These are phyloP conservation scores for Diaporthe aspalathi DNA, from an alignment of 2,329 filamentous ascomycete genomes.

Conservation along the genomic window DNA sequence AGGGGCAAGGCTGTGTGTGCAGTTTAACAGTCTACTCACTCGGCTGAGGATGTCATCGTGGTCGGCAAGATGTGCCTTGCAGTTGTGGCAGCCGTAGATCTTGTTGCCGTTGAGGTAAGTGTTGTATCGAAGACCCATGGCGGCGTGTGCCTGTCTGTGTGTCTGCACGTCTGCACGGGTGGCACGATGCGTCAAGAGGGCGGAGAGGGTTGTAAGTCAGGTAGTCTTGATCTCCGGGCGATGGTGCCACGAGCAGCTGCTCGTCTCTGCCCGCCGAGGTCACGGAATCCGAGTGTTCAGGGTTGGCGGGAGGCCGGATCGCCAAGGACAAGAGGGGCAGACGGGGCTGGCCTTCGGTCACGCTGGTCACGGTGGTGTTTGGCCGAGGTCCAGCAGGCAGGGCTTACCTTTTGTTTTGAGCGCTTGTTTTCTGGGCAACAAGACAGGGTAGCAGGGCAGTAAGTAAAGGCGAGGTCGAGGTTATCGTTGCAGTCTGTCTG, in stretches of 20 bases:
- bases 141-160: too few species aligned
- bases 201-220: neutral
- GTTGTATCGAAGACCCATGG: slow-evolving; percentile 92
- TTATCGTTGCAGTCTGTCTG: neutral
- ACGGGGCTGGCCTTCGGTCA: neutral
- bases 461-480: neutral
- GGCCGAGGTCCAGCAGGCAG: slow-evolving; percentile 14
- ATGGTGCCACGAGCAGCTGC: slow-evolving; percentile 2
- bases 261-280: slow-evolving; percentile 8
- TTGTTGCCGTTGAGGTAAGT: slow-evolving; percentile 86
- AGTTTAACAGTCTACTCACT: slow-evolving; percentile 73
- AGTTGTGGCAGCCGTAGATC: slow-evolving; percentile 93
- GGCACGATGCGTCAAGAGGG: neutral
- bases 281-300: slow-evolving; percentile 6
- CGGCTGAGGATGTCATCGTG: slow-evolving; percentile 96
- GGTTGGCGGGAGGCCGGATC: neutral
- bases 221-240: neutral
- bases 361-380: neutral
- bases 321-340: slow-evolving; percentile 9
- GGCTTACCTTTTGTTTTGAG: slow-evolving; percentile 26
- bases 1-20: too few species aligned
- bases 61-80: slow-evolving; percentile 95
- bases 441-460: neutral
- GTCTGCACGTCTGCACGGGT: slow-evolving; percentile 6
- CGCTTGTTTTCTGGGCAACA: neutral